These are phyloP conservation scores for Ramaria sp. DNA, from an alignment of 768 basidiomycete species.

Conservation along the genomic window DNA sequence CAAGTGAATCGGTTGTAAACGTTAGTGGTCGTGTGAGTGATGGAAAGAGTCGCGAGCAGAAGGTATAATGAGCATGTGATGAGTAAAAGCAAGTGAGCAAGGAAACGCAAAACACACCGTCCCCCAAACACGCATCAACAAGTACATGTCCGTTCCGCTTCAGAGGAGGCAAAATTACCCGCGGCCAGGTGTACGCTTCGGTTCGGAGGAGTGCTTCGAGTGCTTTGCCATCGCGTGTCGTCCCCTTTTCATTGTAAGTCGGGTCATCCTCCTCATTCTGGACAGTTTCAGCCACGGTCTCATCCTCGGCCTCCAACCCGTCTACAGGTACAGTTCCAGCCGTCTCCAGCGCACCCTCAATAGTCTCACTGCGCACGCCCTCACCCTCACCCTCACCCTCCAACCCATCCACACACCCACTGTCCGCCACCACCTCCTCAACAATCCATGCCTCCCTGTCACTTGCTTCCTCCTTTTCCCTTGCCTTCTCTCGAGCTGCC, in stretches of 20 bases:
- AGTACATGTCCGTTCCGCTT: constrained; percentile 89
- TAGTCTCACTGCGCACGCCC: background rate
- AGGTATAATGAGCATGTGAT: background rate
- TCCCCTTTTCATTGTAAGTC: constrained; percentile 43
- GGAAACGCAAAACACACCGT: constrained; percentile 40
- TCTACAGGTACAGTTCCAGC: constrained; percentile 22
- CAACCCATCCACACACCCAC: background rate
- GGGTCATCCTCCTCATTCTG: constrained; percentile 12
- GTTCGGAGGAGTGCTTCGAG: constrained; percentile 46
- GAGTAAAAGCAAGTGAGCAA: background rate
- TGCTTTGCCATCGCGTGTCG: constrained; percentile 28
- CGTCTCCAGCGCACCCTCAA: no score
- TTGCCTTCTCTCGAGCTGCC: background rate
- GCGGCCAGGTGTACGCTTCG: constrained; percentile 83
- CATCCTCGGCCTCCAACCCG: background rate
- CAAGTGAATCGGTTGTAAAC: no score
- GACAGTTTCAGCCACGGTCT: background rate
- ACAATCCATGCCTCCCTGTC: constrained; percentile 12
- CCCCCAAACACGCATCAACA: constrained; percentile 74
- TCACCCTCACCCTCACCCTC: constrained; percentile 2
- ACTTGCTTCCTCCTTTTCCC: background rate
- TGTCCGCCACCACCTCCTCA: background rate
- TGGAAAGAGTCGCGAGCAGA: background rate
- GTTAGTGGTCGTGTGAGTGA: no score
- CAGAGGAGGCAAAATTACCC: constrained; percentile 84